Evolutionary conservation across 306 rosid genomes (phyloP).

Genomic region (Cucurbita argyrosperma): DNA sequence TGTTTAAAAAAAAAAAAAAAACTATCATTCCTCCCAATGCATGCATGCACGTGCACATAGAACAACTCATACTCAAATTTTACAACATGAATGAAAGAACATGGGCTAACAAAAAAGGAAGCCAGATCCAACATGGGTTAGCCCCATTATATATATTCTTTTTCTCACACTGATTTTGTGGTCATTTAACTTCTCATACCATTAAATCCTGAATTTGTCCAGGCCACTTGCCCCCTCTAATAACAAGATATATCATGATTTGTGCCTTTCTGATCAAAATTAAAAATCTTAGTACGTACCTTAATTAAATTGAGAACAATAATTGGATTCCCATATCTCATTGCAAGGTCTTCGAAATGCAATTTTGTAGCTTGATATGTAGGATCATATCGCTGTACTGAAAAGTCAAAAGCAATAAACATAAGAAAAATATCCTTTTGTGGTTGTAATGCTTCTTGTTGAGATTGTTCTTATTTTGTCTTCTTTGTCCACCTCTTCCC

Average conservation of each 20-base stretch:
- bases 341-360: constrained; percentile 85
- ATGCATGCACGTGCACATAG: too few species aligned
- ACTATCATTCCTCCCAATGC: too few species aligned
- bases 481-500: neutral
- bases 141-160: too few species aligned
- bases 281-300: constrained; percentile 23
- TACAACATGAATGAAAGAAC: too few species aligned
- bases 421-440: neutral
- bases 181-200: too few species aligned
- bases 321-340: constrained; percentile 85
- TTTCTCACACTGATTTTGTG: too few species aligned
- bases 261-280: neutral
- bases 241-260: neutral
- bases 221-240: neutral
- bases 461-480: too few species aligned
- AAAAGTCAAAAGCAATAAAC: constrained; percentile 6
- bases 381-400: constrained; percentile 97
- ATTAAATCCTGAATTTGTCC: too few species aligned
- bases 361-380: constrained; percentile 77
- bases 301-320: constrained; percentile 84
- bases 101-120: too few species aligned
- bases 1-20: too few species aligned
- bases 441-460: neutral
- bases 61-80: too few species aligned
- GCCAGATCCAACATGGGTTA: too few species aligned